Evolutionary conservation across 192 early-diverging fungal genomes (phyloP).

Genomic region (Umbelopsis sp.): DNA sequence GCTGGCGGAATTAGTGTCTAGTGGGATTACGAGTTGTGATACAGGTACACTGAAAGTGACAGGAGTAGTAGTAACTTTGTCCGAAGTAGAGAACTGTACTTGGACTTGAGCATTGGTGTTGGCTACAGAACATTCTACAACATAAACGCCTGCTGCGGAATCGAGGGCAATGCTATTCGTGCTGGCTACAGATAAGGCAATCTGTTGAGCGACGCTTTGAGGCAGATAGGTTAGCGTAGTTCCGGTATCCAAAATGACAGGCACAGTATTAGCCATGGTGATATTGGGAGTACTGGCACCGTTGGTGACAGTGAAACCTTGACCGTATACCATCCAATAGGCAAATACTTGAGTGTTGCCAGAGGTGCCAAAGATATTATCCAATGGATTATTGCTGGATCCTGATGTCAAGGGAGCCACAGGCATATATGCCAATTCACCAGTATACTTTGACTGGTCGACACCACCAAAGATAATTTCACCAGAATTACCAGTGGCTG

Average conservation of each 20-base stretch:
- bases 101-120: conserved; percentile 12
- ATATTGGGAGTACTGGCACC: conserved; percentile 4
- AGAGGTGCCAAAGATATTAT: not conserved
- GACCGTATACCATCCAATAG: conserved; percentile 42
- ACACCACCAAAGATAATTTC: conserved; percentile 56
- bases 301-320: conserved; percentile 23
- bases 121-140: conserved; percentile 28
- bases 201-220: conserved; percentile 16
- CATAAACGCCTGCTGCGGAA: conserved; percentile 23
- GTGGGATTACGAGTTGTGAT: conserved; percentile 28
- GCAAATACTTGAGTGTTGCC: not conserved
- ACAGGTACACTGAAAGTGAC: conserved; percentile 22
- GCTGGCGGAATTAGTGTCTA: conserved; percentile 24
- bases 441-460: conserved; percentile 47
- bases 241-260: conserved; percentile 40
- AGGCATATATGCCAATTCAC: conserved; percentile 47
- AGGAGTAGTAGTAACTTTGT: conserved; percentile 15
- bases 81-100: conserved; percentile 21
- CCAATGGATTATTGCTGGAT: not conserved
- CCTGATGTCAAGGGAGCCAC: conserved; percentile 25
- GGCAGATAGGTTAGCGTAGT: conserved; percentile 38
- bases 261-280: conserved; percentile 12
- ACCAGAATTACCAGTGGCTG: conserved; percentile 32
- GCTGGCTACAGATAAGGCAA: conserved; percentile 25
- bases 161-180: conserved; percentile 19